Conservation (phyloP, 2,329 filamentous ascomycete species). For the Helotiales sp. region DNA sequence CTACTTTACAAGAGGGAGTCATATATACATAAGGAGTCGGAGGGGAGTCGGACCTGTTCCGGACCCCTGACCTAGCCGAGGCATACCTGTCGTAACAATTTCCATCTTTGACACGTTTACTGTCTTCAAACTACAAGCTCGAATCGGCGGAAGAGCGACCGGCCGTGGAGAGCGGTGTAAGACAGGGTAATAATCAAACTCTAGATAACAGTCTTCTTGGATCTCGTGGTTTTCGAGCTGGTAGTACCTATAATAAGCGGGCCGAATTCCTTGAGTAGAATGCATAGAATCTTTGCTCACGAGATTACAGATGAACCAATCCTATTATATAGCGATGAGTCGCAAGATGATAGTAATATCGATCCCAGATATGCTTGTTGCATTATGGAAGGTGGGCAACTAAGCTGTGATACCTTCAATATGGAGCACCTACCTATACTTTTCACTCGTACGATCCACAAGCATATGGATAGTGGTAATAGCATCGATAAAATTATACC, state of each 20-base stretch:
- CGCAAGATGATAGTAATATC: neutral
- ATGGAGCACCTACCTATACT: neutral
- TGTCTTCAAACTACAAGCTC: neutral
- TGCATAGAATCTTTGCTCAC: slow-evolving; percentile 5
- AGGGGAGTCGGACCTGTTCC: too few species aligned
- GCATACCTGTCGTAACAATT: too few species aligned
- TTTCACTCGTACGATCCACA: neutral
- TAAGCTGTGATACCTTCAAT: slow-evolving; percentile 1
- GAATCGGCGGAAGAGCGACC: slow-evolving; percentile 5
- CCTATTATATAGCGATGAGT: slow-evolving; percentile 1
- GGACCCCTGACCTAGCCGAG: too few species aligned
- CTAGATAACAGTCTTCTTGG: neutral
- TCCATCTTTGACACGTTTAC: neutral
- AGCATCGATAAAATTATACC: neutral
- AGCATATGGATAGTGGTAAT: neutral
- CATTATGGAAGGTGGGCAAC: neutral
- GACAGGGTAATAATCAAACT: neutral
- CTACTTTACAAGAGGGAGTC: too few species aligned
- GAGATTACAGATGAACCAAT: neutral
- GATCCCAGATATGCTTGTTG: neutral
- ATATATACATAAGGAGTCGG: too few species aligned
- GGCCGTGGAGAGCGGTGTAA: neutral
- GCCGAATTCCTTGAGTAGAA: neutral
- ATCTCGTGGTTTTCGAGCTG: slow-evolving; percentile 1
- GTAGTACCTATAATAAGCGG: neutral